Percentiles rank a stretch among this genome's conserved stretches.
phyloP scores from a whole-genome alignment of 2,329 filamentous ascomycete species.

The Botryotinia calthae region DNA sequence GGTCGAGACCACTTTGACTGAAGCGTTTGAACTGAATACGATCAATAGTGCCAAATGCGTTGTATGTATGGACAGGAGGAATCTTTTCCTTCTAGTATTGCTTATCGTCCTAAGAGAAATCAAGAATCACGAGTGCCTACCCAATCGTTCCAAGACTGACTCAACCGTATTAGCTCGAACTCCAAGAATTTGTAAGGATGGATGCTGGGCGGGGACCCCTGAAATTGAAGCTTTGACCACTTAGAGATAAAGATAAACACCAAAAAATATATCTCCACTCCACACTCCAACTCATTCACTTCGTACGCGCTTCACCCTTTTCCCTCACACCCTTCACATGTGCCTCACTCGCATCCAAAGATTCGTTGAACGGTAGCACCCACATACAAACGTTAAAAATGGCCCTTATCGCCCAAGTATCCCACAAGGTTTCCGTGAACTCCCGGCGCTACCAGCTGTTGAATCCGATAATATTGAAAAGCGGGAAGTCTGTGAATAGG shows the following conservation, averaged over 20 bases:
- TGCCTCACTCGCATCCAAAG: background rate
- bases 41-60: background rate
- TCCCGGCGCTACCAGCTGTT: conserved; percentile 1
- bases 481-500: background rate
- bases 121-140: background rate
- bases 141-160: no score
- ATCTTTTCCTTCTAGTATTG: background rate
- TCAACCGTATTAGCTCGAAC: background rate
- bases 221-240: conserved; percentile 7
- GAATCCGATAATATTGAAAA: background rate
- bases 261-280: conserved; percentile 4
- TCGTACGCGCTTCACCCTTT: background rate
- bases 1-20: background rate
- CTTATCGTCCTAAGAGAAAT: background rate
- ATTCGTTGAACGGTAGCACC: conserved; percentile 1
- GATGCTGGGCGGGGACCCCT: background rate
- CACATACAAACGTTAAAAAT: background rate
- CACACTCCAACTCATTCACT: conserved; percentile 1
- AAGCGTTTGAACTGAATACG: background rate
- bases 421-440: background rate
- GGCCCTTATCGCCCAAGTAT: conserved; percentile 15
- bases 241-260: conserved; percentile 11
- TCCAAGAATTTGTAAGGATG: background rate
- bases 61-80: no score
- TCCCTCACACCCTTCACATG: background rate